Base-by-base conservation (phyloP, 352 stramenopile genomes). In the Blastocystis sp. region DNA sequence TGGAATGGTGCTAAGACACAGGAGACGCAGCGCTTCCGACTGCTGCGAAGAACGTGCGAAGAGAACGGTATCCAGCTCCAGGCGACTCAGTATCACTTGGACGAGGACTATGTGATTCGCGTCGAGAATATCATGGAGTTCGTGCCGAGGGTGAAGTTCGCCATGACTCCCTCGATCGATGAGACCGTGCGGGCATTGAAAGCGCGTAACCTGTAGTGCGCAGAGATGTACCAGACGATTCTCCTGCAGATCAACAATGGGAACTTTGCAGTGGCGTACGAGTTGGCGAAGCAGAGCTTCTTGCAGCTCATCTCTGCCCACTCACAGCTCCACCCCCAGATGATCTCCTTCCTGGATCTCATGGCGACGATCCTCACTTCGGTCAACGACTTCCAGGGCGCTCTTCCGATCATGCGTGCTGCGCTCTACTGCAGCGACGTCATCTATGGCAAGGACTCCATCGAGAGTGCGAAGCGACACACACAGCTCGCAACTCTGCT, bases 71-170 rank as follows among this genome's bases (percentile, higher is more conserved):
- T 87, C 53, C 59, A 41, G 23, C 59, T 87, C 7, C 18, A 87
- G 53, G 76, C 76, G 13, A 23, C 34, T 39, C 7, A 34, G 8
- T 87, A 87, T 39, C 20, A 87, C 53, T 56, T 87, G 23, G 11
- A 37, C 11, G 63, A 76, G 34, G 34, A 45, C 34, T 68, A 87
- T 29, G 76, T 47, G 1, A n/a, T 87, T 13, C 59, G 59, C 53
- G 59, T 76, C 39, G 76, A 87, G 63, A 76, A 87, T 39, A 45
- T 87, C 26, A 34, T 87, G 59, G 59, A 73, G 59, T 87, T 87
- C 53, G 63, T 87, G 23, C 76, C 76, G 23, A 20, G 13, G 13
- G 39, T 87, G 41, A 87, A 87, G 54, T 76, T 70, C 61, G 76
- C 76, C 3, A 70, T 45, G 23, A 87, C 76, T 11, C 76, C 76